These are phyloP conservation scores for Melanogaster broomeanus DNA, from an alignment of 768 basidiomycete species.

Conservation along the genomic window DNA sequence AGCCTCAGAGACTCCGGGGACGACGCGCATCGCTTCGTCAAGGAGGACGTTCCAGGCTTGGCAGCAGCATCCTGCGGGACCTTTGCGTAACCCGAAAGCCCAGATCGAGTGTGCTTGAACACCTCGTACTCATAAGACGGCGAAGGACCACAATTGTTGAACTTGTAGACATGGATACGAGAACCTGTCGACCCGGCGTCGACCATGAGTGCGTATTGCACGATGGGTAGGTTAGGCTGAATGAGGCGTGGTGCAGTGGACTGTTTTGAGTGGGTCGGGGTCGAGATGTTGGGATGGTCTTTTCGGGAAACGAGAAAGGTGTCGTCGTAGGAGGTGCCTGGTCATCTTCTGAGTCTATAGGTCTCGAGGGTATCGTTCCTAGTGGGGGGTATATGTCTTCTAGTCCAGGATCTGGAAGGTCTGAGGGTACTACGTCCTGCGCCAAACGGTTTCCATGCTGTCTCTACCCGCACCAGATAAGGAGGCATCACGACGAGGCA, in stretches of 20 bases:
- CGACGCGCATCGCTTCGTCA: conserved; percentile 75
- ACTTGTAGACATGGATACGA: conserved; percentile 97
- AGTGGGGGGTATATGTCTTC: conserved; percentile 26
- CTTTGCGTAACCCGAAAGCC: conserved; percentile 65
- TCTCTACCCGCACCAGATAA: conserved; percentile 24
- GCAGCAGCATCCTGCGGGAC: conserved; percentile 71
- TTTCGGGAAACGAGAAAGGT: conserved; percentile 2
- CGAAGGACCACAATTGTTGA: conserved; percentile 82
- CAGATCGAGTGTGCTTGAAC: conserved; percentile 81
- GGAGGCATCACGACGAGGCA: conserved; percentile 37
- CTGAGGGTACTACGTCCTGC: conserved; percentile 3
- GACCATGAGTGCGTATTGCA: conserved; percentile 96
- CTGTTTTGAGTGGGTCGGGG: conserved; percentile 70
- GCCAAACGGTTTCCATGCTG: conserved; percentile 20
- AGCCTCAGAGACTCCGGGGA: conserved; percentile 59
- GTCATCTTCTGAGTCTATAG: not conserved
- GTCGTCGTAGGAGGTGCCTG: not conserved
- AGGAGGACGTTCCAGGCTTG: conserved; percentile 77
- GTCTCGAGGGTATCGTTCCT: conserved; percentile 12
- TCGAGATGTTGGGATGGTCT: conserved; percentile 55
- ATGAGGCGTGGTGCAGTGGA: conserved; percentile 65
- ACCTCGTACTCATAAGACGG: conserved; percentile 91
- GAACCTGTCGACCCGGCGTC: conserved; percentile 98
- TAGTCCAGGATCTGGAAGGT: conserved; percentile 14
- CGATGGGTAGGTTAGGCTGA: conserved; percentile 52